Conservation (phyloP, 495 filamentous ascomycete species). For the Talaromyces thailandensis region DNA sequence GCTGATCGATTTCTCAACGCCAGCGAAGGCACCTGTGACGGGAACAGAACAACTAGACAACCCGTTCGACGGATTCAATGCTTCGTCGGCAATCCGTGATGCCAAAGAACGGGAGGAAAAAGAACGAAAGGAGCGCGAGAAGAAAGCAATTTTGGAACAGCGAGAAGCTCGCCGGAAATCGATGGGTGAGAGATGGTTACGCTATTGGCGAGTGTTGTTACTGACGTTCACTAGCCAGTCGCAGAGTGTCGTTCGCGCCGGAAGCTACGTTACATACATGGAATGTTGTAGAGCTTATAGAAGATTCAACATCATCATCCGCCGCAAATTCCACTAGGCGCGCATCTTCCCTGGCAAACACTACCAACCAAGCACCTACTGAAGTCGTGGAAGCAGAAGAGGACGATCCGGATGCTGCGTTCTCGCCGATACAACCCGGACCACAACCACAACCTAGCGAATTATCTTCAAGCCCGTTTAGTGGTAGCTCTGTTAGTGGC, state of each 20-base stretch:
- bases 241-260: conserved; percentile 92
- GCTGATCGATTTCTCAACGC: conserved; percentile 40
- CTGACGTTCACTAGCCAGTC: conserved; percentile 48
- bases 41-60: conserved; percentile 37
- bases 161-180: conserved; percentile 86
- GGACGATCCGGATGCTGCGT: conserved; percentile 47
- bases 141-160: conserved; percentile 57
- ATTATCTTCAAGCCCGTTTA: conserved; percentile 72
- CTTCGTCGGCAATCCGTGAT: conserved; percentile 41
- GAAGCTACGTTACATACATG: conserved; percentile 97
- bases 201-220: conserved; percentile 8
- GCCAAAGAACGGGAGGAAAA: conserved; percentile 65
- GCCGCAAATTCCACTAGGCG: conserved; percentile 63
- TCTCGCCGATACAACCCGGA: conserved; percentile 58
- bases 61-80: conserved; percentile 50
- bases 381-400: conserved; percentile 52
- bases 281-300: conserved; percentile 84
- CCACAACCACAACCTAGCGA: conserved; percentile 53
- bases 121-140: conserved; percentile 56
- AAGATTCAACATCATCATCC: conserved; percentile 80
- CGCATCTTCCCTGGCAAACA: conserved; percentile 49
- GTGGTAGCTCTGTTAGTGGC: conserved; percentile 51
- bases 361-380: conserved; percentile 33
- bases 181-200: conserved; percentile 38
- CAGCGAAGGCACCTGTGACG: conserved; percentile 20